Evolutionary conservation across 1,284 basidiomycete species (phyloP).

Genomic region (Takashimella koratensis): DNA sequence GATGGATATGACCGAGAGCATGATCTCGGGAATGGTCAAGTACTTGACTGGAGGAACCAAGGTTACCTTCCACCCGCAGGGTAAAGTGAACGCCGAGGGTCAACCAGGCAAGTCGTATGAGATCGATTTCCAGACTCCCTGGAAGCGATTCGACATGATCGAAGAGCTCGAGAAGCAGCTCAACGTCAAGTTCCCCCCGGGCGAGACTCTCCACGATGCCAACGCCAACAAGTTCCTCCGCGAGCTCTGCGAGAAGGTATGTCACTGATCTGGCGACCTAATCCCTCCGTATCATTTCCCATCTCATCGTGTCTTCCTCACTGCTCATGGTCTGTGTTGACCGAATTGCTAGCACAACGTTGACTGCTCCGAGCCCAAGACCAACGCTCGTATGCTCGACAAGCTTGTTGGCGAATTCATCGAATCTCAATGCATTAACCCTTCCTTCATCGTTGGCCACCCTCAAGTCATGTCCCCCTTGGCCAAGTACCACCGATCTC

Average conservation of each 20-base stretch:
- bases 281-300: too few species aligned
- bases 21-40: conserved; percentile 91
- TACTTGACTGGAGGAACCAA: conserved; percentile 78
- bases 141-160: conserved; percentile 99
- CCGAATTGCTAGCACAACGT: conserved; percentile 93
- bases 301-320: too few species aligned
- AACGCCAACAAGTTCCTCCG: conserved; percentile 86
- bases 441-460: conserved; percentile 96
- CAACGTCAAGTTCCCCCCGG: conserved; percentile 86
- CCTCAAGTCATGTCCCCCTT: conserved; percentile 99
- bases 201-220: conserved; percentile 82
- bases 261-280: too few species aligned
- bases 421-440: conserved; percentile 93
- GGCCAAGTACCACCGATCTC: conserved; percentile 91
- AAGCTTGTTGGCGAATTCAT: conserved; percentile 99
- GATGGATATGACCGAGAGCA: conserved; percentile 93
- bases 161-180: conserved; percentile 92
- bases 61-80: conserved; percentile 87
- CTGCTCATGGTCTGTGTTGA: too few species aligned
- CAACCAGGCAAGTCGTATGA: conserved; percentile 61
- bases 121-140: conserved; percentile 90
- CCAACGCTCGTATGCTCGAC: conserved; percentile 91
- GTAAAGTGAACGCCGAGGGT: too few species aligned
- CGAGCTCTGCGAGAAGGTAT: conserved; percentile 78
- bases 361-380: conserved; percentile 94